phyloP scores from a whole-genome alignment of 208 protist species.

The Acanthamoeba royreba region DNA sequence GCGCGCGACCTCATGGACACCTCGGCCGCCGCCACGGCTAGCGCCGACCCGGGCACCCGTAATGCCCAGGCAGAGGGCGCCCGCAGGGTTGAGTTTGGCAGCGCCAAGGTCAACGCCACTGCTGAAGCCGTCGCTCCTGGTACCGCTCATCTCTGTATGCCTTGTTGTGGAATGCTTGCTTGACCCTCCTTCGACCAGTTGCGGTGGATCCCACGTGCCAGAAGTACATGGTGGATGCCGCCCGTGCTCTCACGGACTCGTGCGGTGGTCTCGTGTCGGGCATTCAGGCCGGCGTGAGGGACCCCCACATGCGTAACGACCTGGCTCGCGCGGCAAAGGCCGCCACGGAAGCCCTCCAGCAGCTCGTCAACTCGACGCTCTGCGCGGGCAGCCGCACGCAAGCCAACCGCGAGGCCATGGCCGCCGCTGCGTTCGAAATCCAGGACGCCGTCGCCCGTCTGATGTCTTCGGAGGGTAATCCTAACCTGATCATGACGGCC shows the following conservation, averaged over 20 bases:
- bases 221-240: conserved; percentile 46
- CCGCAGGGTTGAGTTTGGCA: neutral
- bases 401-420: conserved; percentile 46
- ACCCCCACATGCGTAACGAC: conserved; percentile 14
- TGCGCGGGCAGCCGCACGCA: conserved; percentile 40
- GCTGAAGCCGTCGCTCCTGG: conserved; percentile 28
- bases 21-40: neutral
- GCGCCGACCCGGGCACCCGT: neutral
- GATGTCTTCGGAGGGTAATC: conserved; percentile 42
- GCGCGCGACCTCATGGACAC: conserved; percentile 33
- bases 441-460: conserved; percentile 48
- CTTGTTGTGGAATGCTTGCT: neutral
- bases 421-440: conserved; percentile 41
- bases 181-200: neutral
- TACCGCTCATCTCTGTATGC: neutral
- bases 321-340: conserved; percentile 43
- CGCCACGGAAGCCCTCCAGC: conserved; percentile 36
- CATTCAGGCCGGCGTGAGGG: conserved; percentile 39
- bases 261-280: conserved; percentile 12
- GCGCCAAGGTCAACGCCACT: conserved; percentile 27
- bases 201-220: conserved; percentile 15
- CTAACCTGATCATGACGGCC: conserved; percentile 41
- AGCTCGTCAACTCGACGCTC: conserved; percentile 39
- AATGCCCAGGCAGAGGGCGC: conserved; percentile 13
- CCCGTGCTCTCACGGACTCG: conserved; percentile 20